Evolutionary conservation across 352 stramenopile genomes (phyloP), one percentile per base, ranked within the genome.

Genomic region (Discostella stelligera): DNA sequence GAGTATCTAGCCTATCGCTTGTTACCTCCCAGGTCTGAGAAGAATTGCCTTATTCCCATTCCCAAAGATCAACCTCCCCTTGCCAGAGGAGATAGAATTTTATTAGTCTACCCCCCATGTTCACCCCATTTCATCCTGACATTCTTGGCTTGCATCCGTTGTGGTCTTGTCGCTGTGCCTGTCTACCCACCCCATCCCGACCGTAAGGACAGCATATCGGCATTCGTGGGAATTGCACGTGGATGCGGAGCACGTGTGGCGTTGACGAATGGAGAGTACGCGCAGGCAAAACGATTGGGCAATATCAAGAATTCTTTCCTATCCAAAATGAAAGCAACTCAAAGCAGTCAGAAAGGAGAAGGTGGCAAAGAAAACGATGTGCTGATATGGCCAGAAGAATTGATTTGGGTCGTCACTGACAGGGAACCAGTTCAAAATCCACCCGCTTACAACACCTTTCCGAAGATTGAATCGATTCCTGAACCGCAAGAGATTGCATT

Each of bases 91-190:
- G 76, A 83, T 76, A 46, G 69, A 23, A 48, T 79, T 13, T 37
- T 99, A 41, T 89, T 99, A 21, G 96, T 99, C 27, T 99, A 98
- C 77, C 95, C 96, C 27, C 98, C 98, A 8, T 79, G 76, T 46
- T 96, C 93, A 0, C 88, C 99, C 9, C 95, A 99, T 61, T 99
- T 99, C 73, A 98, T 98, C 27, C 85, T 99, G 25, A 89, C 95
- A 1, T 99, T 99, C 74, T 72, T 99, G 11, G 96, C 95, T 0
- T 99, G 97, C 81, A 75, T 99, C 21, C 94, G 94, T 18, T 93
- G 93, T 13, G 94, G 95, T 32, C 82, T 98, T 16, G 92, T 99
- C 6, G 95, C 96, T 0, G 96, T 99, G 2, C 96, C 96, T 0
- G 90, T 95, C n/a, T 97, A 96, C 79, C 93, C 93, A 48, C 86